Conservation (phyloP, 2,329 filamentous ascomycete genomes). For the Fusarium protoensiforme region DNA sequence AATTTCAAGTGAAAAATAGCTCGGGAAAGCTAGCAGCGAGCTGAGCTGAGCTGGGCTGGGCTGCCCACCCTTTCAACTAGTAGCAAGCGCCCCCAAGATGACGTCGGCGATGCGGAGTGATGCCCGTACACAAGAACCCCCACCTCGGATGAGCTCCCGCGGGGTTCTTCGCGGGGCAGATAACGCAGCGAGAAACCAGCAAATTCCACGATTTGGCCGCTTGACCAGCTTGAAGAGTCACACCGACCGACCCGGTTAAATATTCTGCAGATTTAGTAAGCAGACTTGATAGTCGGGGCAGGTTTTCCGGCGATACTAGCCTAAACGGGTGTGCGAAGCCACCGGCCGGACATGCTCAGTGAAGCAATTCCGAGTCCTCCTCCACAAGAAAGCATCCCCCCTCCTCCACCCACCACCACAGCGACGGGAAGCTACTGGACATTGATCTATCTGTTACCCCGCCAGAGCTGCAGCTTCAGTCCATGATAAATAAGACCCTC, state of each 20-base stretch:
- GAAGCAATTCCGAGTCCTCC: constrained; percentile 20
- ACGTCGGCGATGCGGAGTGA: constrained; percentile 1
- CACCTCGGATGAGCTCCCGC: neutral
- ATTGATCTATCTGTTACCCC: constrained; percentile 13
- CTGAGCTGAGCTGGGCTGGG: neutral
- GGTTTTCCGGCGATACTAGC: neutral
- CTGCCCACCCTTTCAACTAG: neutral
- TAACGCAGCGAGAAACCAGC: neutral
- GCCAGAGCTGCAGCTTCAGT: constrained; percentile 15
- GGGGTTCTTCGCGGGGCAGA: constrained; percentile 6
- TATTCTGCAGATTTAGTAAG: neutral
- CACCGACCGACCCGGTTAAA: neutral
- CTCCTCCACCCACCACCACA: neutral
- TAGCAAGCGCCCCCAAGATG: neutral
- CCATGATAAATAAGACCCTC: constrained; percentile 5
- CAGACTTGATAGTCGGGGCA: neutral
- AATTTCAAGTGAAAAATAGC: neutral
- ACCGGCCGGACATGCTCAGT: constrained; percentile 16
- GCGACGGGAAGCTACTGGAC: neutral
- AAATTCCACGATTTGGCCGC: neutral
- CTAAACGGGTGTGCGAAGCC: neutral
- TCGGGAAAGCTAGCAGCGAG: neutral
- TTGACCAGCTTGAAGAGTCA: neutral
- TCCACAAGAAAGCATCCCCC: constrained; percentile 1
- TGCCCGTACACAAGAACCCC: neutral